Evolutionary conservation across 176 grass and related monocot genomes (phyloP), one percentile per base, ranked within the genome.

Genomic region (Musa itinerans): DNA sequence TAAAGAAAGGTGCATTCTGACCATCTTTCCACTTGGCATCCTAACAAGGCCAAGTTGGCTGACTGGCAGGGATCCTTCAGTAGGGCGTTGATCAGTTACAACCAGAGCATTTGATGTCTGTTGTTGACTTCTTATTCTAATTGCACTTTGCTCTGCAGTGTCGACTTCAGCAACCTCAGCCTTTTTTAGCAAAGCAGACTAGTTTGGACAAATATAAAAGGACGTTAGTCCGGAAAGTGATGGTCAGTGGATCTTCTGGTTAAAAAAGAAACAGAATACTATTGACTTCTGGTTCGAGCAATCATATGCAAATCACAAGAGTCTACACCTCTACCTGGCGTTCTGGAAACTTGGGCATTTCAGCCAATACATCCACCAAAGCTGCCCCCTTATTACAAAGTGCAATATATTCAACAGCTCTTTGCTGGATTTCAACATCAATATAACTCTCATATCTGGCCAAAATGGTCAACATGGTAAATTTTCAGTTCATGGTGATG

Each of bases 281-380:
- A 20, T 21, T 6, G 34, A 43, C 68, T 70, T 50, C 68, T 21
- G 16, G 1, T 51, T 43, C 34, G 51, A 50, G 14, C 68, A 73
- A 54, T 73, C 19, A 73, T 25, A 13, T 15, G 7, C 24, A 54
- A 20, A 75, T 22, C 51, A 65, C 34, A 6, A 43, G 34, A 79
- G 25, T 9, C 26, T 6, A 56, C 22, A 21, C 7, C 57, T 54
- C 52, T 83, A 96, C 93, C 93, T 92, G 87, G 8, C 89, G 89
- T 81, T 96, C 93, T 48, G 89, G 93, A 83, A 92, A 96, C 81
- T 92, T 96, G 0, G 93, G 93, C 93, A 96, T 96, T 89, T 96
- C 89, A 13, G 89, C 93, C 78, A 96, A 79, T 54, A 96, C 83
- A 83, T 96, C 93, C 50, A 85, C 78, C 58, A 96, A 86, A 88